Base-by-base conservation (phyloP, 2,329 filamentous ascomycete species). In the Harringtonia aguacate region DNA sequence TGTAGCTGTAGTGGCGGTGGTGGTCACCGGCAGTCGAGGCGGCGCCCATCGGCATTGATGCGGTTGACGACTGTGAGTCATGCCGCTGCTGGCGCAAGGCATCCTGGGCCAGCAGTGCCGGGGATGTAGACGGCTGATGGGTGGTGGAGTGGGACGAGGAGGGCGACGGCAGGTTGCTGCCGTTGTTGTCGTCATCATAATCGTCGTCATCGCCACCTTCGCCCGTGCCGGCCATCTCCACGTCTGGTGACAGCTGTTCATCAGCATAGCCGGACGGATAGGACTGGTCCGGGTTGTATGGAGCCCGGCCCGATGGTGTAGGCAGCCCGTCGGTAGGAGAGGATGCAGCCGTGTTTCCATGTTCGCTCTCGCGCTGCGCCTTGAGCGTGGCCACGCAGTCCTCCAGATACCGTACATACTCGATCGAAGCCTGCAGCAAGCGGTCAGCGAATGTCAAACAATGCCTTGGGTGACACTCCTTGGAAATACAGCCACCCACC, bases 321-420 rank as follows among this genome's bases (percentile, higher is more conserved):
- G 58, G 56, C 8, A 59, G 43, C 27, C 51, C 12, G 54, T 48
- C 2, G 53, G 54, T 3, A 48, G 53, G 2, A 44, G 8, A 35
- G 20, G 14, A 31, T 30, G 7, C 40, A 39, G 14, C 28, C 42
- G 29, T 31, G 39, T 39, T 37, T 8, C 52, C 15, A 9, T 40
- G 55, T 21, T 58, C 53, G 29, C 62, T 62, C 31, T 65, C 61
- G 45, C 65, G 64, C 46, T 73, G 71, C 6, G 72, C 73, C 60
- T 95, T 88, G 44, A 97, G 71, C 56, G 90, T 84, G 28, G 73
- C 63, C 31, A 95, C 79, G 56, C 90, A 97, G 58, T 87, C 82
- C 60, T 97, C 86, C 14, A 98, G 75, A 59, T 98, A 98, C 48
- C 86, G 83, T 50, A 97, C 79, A 55, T 98, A 97, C 55, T 97